A percentile compares a stretch with the other conserved stretches of the same genome.
These are phyloP conservation scores for Colletotrichum lupini DNA, from an alignment of 2,329 filamentous ascomycete species.

Conservation along the genomic window DNA sequence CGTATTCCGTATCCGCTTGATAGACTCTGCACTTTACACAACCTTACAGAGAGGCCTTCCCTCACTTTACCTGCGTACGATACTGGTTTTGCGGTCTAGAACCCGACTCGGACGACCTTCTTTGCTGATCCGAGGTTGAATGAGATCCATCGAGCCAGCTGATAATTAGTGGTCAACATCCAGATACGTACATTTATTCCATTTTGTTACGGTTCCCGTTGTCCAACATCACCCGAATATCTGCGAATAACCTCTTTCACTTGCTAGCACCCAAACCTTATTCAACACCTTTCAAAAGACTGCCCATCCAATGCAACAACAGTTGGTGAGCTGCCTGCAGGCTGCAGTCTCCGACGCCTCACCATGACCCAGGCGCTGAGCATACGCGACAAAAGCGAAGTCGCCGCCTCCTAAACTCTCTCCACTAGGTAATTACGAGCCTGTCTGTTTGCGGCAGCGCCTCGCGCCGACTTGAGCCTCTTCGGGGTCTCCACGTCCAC, in stretches of 20 bases:
- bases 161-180: neutral
- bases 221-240: neutral
- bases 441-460: conserved; percentile 9
- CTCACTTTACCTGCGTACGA: neutral
- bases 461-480: neutral
- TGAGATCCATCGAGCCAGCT: neutral
- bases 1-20: neutral
- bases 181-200: neutral
- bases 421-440: neutral
- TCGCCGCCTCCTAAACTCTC: conserved; percentile 10
- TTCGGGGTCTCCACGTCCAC: conserved; percentile 15
- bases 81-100: neutral
- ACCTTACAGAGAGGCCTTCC: too few relatives aligned
- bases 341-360: neutral
- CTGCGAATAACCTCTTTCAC: neutral
- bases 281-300: neutral
- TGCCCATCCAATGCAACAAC: neutral
- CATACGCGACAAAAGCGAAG: neutral
- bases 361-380: neutral
- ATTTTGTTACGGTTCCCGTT: neutral
- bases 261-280: neutral
- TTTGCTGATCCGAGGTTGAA: neutral
- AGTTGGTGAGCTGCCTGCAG: neutral
- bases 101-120: neutral
- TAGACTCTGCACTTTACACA: neutral